Evolutionary conservation across 371 early-diverging fungal genomes (phyloP).

Genomic region (Smittium culicis): DNA sequence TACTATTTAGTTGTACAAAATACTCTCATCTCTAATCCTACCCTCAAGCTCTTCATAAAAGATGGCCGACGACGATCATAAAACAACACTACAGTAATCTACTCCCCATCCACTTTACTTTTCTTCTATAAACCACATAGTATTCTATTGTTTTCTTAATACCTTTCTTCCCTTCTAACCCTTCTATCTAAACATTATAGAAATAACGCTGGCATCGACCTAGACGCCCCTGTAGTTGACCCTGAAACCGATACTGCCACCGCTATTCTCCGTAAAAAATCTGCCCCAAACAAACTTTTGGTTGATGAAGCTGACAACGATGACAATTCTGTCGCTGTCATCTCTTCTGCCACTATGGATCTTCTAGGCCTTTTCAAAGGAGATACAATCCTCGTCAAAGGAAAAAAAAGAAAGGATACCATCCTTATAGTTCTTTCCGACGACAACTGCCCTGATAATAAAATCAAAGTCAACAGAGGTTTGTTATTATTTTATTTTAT

Average conservation of each 20-base stretch:
- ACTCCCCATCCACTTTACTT: background rate
- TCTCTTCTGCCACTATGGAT: slow-evolving; percentile 90
- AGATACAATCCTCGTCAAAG: slow-evolving; percentile 92
- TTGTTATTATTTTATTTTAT: too few relatives aligned
- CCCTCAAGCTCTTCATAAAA: background rate
- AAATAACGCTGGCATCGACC: slow-evolving; percentile 32
- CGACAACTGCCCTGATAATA: slow-evolving; percentile 81
- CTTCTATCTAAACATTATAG: slow-evolving; percentile 9
- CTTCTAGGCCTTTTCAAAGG: slow-evolving; percentile 81
- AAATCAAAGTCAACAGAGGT: slow-evolving; percentile 88
- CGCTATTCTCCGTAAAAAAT: slow-evolving; percentile 89
- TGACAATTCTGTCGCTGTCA: slow-evolving; percentile 86
- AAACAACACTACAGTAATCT: background rate
- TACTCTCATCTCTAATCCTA: background rate
- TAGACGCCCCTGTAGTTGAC: slow-evolving; percentile 10
- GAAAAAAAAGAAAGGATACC: slow-evolving; percentile 96
- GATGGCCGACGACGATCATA: background rate
- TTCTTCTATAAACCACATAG: background rate
- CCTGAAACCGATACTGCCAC: slow-evolving; percentile 54
- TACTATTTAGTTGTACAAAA: background rate
- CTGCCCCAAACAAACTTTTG: slow-evolving; percentile 91
- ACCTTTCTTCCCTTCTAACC: background rate
- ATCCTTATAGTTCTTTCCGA: slow-evolving; percentile 88
- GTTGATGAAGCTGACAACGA: slow-evolving; percentile 94
- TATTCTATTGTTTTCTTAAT: background rate